Evolutionary conservation across 108 stramenopile species (phyloP).

Genomic region (Fistulifera solaris): DNA sequence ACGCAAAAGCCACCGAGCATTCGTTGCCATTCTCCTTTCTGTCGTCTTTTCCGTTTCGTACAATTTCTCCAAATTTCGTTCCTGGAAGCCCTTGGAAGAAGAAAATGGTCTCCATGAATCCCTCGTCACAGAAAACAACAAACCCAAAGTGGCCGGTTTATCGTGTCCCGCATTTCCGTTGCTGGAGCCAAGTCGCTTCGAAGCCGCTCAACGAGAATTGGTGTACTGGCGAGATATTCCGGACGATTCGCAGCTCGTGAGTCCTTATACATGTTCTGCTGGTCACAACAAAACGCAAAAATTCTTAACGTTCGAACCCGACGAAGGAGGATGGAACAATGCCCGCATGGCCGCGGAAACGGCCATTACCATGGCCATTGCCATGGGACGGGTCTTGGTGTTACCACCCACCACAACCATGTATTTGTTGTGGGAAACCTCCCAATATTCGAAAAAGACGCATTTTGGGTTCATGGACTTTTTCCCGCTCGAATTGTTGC

Average conservation of each 20-base stretch:
- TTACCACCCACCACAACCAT: constrained; percentile 40
- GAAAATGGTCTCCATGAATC: too few relatives aligned
- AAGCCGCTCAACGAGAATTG: constrained; percentile 51
- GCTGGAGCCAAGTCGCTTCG: constrained; percentile 35
- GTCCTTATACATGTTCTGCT: constrained; percentile 38
- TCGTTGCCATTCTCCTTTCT: too few relatives aligned
- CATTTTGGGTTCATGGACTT: constrained; percentile 50
- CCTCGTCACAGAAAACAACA: too few relatives aligned
- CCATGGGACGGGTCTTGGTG: constrained; percentile 74
- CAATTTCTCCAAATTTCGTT: too few relatives aligned
- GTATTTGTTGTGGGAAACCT: constrained; percentile 5
- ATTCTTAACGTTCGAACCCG: constrained; percentile 86
- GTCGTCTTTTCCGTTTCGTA: too few relatives aligned
- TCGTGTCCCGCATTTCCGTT: constrained; percentile 63
- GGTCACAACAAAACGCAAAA: constrained; percentile 15
- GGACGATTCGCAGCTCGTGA: constrained; percentile 34
- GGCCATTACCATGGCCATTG: constrained; percentile 59
- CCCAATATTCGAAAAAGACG: constrained; percentile 12
- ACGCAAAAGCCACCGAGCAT: too few relatives aligned
- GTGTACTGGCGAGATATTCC: constrained; percentile 82
- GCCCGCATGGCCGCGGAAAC: constrained; percentile 3
- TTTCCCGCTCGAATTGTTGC: constrained; percentile 49
- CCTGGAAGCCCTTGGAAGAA: too few relatives aligned
- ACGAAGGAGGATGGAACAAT: constrained; percentile 2
- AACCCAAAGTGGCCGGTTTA: constrained; percentile 43